A percentile compares a stretch with the other conserved stretches of the same genome.
These are phyloP conservation scores for Staphylotrichum longicolle DNA, from an alignment of 495 filamentous ascomycete species.

Conservation along the genomic window DNA sequence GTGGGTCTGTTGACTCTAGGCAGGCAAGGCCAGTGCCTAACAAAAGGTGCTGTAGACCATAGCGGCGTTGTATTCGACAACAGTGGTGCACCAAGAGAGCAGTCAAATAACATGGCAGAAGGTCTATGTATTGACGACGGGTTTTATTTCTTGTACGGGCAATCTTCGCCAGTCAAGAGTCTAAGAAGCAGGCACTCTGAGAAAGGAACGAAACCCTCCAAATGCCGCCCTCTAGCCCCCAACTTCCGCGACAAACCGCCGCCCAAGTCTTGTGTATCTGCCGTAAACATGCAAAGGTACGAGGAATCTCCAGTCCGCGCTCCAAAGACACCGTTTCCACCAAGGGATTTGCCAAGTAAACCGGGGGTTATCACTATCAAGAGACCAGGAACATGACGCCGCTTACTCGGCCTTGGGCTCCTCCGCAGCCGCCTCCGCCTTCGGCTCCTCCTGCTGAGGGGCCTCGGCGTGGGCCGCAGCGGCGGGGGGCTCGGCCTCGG, in stretches of 20 bases:
- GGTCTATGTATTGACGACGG: slow-evolving; percentile 22
- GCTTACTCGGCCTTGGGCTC: slow-evolving; percentile 55
- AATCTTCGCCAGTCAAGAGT: slow-evolving; percentile 43
- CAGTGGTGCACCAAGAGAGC: neutral
- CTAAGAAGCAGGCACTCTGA: slow-evolving; percentile 49
- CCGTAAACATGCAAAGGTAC: slow-evolving; percentile 53
- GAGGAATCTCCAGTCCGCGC: slow-evolving; percentile 51
- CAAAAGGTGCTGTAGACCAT: too few species aligned
- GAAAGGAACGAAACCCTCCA: slow-evolving; percentile 41
- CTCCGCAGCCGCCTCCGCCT: slow-evolving; percentile 46
- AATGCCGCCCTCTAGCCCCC: slow-evolving; percentile 42
- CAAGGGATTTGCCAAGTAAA: slow-evolving; percentile 40
- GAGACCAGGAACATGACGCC: slow-evolving; percentile 35
- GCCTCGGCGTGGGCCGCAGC: slow-evolving; percentile 61
- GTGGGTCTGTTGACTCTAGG: too few species aligned
- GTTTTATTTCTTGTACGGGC: slow-evolving; percentile 44
- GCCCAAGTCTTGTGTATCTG: slow-evolving; percentile 45
- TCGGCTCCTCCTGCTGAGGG: slow-evolving; percentile 51
- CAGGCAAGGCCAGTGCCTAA: too few species aligned
- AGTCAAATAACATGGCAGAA: neutral
- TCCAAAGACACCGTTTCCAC: slow-evolving; percentile 54
- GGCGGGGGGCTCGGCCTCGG: slow-evolving; percentile 82
- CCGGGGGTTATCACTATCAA: slow-evolving; percentile 37
- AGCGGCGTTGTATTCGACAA: too few species aligned
- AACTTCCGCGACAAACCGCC: slow-evolving; percentile 39